Evolutionary conservation across 768 basidiomycete species (phyloP).

Genomic region (Macrolepiota dolichaula): DNA sequence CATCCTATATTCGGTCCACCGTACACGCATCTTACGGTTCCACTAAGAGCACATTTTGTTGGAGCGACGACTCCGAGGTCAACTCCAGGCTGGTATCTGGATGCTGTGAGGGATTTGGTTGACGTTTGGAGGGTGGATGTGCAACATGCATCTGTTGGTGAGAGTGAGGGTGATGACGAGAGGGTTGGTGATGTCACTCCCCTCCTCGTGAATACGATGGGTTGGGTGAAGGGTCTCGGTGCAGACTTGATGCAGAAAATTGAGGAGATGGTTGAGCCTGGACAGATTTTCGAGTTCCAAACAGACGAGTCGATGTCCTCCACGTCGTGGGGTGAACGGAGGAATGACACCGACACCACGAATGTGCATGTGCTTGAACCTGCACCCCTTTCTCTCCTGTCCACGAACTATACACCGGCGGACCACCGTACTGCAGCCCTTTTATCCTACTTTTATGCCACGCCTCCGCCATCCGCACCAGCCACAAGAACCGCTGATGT

Average conservation of each 20-base stretch:
- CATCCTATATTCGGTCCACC: conserved; percentile 77
- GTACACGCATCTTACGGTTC: conserved; percentile 77
- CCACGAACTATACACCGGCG: conserved; percentile 46
- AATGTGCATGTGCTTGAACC: conserved; percentile 41
- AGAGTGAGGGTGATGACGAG: conserved; percentile 20
- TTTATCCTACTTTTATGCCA: conserved; percentile 76
- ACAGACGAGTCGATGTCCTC: conserved; percentile 15
- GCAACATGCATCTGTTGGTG: conserved; percentile 37
- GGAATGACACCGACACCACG: background rate
- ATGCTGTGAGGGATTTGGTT: conserved; percentile 62
- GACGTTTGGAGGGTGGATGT: conserved; percentile 70
- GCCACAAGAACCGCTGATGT: conserved; percentile 7
- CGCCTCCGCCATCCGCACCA: conserved; percentile 21
- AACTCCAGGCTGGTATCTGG: conserved; percentile 73
- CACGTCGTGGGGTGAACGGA: too few species aligned
- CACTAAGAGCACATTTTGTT: conserved; percentile 75
- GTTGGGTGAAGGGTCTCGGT: conserved; percentile 94
- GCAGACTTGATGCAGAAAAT: conserved; percentile 73
- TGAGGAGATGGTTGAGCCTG: conserved; percentile 60
- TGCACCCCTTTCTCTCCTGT: conserved; percentile 38
- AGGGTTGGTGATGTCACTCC: conserved; percentile 64
- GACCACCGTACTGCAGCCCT: conserved; percentile 71
- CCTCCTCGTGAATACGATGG: conserved; percentile 93
- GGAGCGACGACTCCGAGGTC: conserved; percentile 77
- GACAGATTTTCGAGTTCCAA: conserved; percentile 54